These are phyloP conservation scores for Syncephalastrum monosporum DNA, from an alignment of 371 early-diverging fungal species.

Conservation along the genomic window DNA sequence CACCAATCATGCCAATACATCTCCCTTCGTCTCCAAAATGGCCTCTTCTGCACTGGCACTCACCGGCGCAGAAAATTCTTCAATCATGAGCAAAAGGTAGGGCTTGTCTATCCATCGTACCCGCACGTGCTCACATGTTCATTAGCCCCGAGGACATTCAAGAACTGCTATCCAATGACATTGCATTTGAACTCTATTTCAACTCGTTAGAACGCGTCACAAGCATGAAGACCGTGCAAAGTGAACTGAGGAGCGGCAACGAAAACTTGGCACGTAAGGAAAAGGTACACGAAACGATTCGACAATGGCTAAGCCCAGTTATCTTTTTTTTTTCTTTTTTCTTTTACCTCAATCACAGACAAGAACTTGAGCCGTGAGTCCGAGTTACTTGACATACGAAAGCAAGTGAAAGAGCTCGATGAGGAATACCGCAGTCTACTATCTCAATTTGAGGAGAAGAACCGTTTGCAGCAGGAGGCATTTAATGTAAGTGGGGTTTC, in stretches of 20 bases:
- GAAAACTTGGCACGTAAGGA: slow-evolving; percentile 56
- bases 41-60: slow-evolving; percentile 3
- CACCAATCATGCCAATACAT: slow-evolving; percentile 9
- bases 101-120: slow-evolving; percentile 2
- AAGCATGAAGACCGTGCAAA: slow-evolving; percentile 50
- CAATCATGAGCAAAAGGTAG: slow-evolving; percentile 25
- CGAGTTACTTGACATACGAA: slow-evolving; percentile 39
- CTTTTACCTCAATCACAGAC: slow-evolving; percentile 22
- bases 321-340: background rate
- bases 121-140: slow-evolving; percentile 16
- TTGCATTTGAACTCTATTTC: slow-evolving; percentile 59
- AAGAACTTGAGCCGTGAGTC: slow-evolving; percentile 51
- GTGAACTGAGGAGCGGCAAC: slow-evolving; percentile 56
- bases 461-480: slow-evolving; percentile 55
- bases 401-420: slow-evolving; percentile 39
- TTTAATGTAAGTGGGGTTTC: slow-evolving; percentile 41
- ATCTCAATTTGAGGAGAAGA: slow-evolving; percentile 47
- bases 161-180: slow-evolving; percentile 48
- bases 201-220: slow-evolving; percentile 53
- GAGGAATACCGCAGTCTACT: slow-evolving; percentile 31
- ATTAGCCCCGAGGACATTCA: slow-evolving; percentile 47
- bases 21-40: slow-evolving; percentile 1
- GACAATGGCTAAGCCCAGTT: background rate
- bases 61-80: slow-evolving; percentile 13
- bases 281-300: background rate